A percentile compares a stretch with the other conserved stretches of the same genome.
These are phyloP conservation scores for Cladosporium austrohemisphaericum DNA, from an alignment of 2,329 filamentous ascomycete species.

Conservation along the genomic window DNA sequence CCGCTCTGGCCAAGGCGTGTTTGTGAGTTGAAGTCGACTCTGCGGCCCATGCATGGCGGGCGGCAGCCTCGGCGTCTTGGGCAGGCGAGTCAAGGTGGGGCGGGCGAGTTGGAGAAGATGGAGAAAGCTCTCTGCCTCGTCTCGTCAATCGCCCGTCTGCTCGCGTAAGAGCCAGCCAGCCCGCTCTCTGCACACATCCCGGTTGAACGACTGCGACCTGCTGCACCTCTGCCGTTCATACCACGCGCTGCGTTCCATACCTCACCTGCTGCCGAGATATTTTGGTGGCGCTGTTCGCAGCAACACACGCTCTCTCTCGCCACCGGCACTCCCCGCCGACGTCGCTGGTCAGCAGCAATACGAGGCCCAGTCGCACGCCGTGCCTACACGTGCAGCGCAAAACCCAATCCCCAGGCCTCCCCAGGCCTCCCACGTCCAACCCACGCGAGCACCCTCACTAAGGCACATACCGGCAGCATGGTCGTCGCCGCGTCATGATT, in stretches of 20 bases:
- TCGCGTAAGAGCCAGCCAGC: too few relatives aligned
- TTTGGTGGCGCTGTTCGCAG: too few relatives aligned
- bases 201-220: background rate
- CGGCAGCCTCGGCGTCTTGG: too few relatives aligned
- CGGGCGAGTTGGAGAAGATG: background rate
- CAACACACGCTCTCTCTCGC: background rate
- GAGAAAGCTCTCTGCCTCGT: constrained; percentile 1
- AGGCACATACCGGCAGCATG: constrained; percentile 22
- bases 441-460: background rate
- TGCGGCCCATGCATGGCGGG: too few relatives aligned
- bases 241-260: too few relatives aligned
- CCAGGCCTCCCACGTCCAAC: background rate
- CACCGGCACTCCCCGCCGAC: background rate
- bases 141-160: too few relatives aligned
- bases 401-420: background rate
- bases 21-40: too few relatives aligned
- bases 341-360: background rate
- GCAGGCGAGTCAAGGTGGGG: too few relatives aligned
- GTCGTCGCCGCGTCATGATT: constrained; percentile 23
- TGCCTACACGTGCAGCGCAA: background rate
- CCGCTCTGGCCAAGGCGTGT: too few relatives aligned
- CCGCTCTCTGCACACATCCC: constrained; percentile 1
- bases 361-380: background rate
- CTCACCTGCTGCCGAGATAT: too few relatives aligned
- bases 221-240: too few relatives aligned